Percentiles rank a stretch among this genome's conserved stretches.
Evolutionary conservation across 768 basidiomycete genomes (phyloP).

Genomic region (Nidularia sp.): DNA sequence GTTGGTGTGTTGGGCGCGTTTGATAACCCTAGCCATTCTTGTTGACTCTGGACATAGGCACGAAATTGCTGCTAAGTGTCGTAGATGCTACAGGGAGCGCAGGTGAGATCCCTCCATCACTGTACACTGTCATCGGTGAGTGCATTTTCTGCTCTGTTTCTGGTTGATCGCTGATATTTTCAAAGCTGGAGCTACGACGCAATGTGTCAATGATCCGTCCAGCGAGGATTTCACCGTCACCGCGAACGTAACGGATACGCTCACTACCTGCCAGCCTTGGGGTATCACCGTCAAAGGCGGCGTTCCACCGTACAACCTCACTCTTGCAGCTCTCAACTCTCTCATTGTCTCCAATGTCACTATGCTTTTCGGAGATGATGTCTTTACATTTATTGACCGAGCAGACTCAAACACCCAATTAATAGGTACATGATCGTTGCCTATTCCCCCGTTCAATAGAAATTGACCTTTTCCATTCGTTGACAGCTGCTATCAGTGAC

Average conservation of each 20-base stretch:
- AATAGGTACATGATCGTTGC: conserved; percentile 26
- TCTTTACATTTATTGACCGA: conserved; percentile 31
- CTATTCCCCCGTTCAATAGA: not conserved
- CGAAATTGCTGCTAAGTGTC: conserved; percentile 28
- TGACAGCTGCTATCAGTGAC: conserved; percentile 32
- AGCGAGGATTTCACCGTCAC: conserved; percentile 24
- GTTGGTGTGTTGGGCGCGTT: conserved; percentile 25
- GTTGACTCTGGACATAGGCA: conserved; percentile 17
- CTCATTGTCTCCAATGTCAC: conserved; percentile 32
- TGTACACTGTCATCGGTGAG: conserved; percentile 28
- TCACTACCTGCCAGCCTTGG: conserved; percentile 38
- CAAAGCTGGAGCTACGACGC: conserved; percentile 24
- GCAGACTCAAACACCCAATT: conserved; percentile 24
- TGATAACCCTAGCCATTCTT: not conserved
- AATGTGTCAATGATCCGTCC: conserved; percentile 20
- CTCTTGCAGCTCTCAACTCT: conserved; percentile 24
- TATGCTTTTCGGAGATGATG: conserved; percentile 23
- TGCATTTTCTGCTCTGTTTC: not conserved
- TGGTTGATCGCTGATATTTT: not conserved
- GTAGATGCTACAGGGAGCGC: conserved; percentile 30
- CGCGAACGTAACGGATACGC: conserved; percentile 24
- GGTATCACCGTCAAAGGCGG: conserved; percentile 34
- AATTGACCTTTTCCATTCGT: conserved; percentile 2
- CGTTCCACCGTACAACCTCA: conserved; percentile 33
- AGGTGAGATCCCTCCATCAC: conserved; percentile 22